Evolutionary conservation across 1,284 basidiomycete species (phyloP).

Genomic region (Heliocybe sulcata): DNA sequence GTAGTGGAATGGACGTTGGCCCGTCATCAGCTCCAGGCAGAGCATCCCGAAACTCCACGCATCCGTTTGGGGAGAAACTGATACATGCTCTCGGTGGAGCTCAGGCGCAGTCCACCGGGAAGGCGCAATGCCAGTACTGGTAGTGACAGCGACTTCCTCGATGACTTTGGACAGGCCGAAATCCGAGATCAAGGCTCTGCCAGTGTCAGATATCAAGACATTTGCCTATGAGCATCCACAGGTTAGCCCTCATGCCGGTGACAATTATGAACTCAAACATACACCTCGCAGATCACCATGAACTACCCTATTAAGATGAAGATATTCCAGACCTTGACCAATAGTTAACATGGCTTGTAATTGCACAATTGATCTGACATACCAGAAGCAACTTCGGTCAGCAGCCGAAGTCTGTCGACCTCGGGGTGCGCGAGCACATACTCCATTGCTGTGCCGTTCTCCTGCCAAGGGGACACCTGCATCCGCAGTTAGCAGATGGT

Average conservation of each 20-base stretch:
- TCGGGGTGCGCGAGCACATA: slow-evolving; percentile 26
- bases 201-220: slow-evolving; percentile 28
- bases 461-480: slow-evolving; percentile 39
- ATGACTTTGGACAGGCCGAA: slow-evolving; percentile 36
- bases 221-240: slow-evolving; percentile 24
- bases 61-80: slow-evolving; percentile 9
- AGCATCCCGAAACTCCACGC: slow-evolving; percentile 40
- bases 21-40: slow-evolving; percentile 34
- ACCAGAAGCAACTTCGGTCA: slow-evolving; percentile 31
- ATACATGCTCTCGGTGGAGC: slow-evolving; percentile 12
- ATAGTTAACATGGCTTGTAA: no score
- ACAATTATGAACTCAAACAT: slow-evolving; percentile 8
- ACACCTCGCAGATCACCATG: slow-evolving; percentile 41
- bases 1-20: slow-evolving; percentile 26
- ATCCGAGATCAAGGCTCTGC: slow-evolving; percentile 29
- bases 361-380: neutral
- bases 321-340: slow-evolving; percentile 31
- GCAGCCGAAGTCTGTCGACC: slow-evolving; percentile 26
- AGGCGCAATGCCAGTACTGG: slow-evolving; percentile 16
- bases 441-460: slow-evolving; percentile 26
- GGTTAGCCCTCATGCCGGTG: neutral
- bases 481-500: slow-evolving; percentile 8
- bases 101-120: slow-evolving; percentile 35
- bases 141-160: slow-evolving; percentile 27
- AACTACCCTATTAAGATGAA: slow-evolving; percentile 31